Percentiles rank a stretch among this genome's conserved stretches.
Conservation (phyloP, 2,329 filamentous ascomycete species). For the Fusarium buharicum region DNA sequence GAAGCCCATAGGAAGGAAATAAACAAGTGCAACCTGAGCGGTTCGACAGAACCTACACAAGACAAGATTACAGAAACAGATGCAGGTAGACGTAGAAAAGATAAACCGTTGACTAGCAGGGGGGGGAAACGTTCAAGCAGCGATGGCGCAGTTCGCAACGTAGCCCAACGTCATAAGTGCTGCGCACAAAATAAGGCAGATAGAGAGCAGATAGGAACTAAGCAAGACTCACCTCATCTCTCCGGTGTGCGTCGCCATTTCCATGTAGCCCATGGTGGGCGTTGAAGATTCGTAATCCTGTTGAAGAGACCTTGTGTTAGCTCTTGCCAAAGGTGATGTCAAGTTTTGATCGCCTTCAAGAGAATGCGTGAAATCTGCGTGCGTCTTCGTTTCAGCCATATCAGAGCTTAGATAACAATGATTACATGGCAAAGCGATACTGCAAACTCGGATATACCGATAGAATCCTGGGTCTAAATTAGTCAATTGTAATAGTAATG, state of each 20-base stretch:
- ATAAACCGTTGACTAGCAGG: neutral
- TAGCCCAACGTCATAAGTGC: neutral
- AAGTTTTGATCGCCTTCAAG: slow-evolving; percentile 15
- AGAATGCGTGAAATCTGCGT: slow-evolving; percentile 8
- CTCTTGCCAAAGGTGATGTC: slow-evolving; percentile 16
- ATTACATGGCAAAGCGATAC: neutral
- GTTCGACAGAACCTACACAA: slow-evolving; percentile 1
- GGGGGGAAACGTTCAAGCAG: neutral
- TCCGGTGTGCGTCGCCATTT: slow-evolving; percentile 59
- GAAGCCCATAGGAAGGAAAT: neutral
- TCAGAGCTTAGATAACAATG: neutral
- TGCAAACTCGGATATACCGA: neutral
- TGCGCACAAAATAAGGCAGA: neutral
- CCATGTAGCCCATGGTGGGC: slow-evolving; percentile 64
- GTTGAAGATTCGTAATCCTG: slow-evolving; percentile 68
- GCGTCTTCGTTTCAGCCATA: slow-evolving; percentile 10
- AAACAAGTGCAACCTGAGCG: slow-evolving; percentile 5
- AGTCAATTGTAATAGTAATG: slow-evolving; percentile 8
- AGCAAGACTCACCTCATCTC: slow-evolving; percentile 64
- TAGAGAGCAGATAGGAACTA: slow-evolving; percentile 33
- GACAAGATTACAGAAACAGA: neutral
- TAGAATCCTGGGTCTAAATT: slow-evolving; percentile 3
- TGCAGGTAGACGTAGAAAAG: neutral
- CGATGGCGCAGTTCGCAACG: neutral
- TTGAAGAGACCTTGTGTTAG: slow-evolving; percentile 46